Conservation (phyloP, 140 eudicot genomes). For the Senecio squalidus region DNA sequence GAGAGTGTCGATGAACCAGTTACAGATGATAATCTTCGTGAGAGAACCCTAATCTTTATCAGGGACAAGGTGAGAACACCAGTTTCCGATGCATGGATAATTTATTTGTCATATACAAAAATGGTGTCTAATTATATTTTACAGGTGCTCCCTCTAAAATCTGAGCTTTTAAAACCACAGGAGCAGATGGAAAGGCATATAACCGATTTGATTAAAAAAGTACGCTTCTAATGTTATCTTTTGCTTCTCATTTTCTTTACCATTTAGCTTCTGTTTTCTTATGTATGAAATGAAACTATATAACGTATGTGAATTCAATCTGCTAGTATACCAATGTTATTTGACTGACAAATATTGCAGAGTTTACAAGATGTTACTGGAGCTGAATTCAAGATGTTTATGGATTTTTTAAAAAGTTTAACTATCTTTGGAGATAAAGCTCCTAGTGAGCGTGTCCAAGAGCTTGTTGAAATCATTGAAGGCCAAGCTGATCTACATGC, state of each 20-base stretch:
- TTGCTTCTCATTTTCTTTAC: not conserved
- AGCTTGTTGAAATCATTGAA: constrained; percentile 76
- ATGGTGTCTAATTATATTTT: constrained; percentile 6
- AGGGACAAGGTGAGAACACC: constrained; percentile 66
- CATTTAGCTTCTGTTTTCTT: constrained; percentile 2
- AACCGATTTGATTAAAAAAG: constrained; percentile 88
- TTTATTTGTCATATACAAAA: not conserved
- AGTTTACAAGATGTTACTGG: constrained; percentile 96
- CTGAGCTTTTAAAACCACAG: constrained; percentile 91
- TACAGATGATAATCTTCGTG: constrained; percentile 90
- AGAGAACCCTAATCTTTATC: constrained; percentile 72
- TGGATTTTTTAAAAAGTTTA: constrained; percentile 84
- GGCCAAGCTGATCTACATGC: constrained; percentile 94
- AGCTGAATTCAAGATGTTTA: constrained; percentile 82
- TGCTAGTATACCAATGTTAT: not conserved
- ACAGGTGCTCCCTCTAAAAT: constrained; percentile 87
- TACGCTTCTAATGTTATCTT: constrained; percentile 18
- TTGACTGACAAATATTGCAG: constrained; percentile 35
- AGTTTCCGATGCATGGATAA: constrained; percentile 5
- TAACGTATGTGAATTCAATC: not conserved
- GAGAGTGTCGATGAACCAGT: constrained; percentile 81
- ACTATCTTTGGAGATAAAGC: constrained; percentile 84
- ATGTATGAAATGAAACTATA: not conserved
- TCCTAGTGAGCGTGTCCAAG: constrained; percentile 71
- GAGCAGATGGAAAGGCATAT: constrained; percentile 95